A percentile compares a stretch with the other conserved stretches of the same genome.
These are phyloP conservation scores for Poa pratensis DNA, from an alignment of 176 grass and related monocot genomes.

Conservation along the genomic window DNA sequence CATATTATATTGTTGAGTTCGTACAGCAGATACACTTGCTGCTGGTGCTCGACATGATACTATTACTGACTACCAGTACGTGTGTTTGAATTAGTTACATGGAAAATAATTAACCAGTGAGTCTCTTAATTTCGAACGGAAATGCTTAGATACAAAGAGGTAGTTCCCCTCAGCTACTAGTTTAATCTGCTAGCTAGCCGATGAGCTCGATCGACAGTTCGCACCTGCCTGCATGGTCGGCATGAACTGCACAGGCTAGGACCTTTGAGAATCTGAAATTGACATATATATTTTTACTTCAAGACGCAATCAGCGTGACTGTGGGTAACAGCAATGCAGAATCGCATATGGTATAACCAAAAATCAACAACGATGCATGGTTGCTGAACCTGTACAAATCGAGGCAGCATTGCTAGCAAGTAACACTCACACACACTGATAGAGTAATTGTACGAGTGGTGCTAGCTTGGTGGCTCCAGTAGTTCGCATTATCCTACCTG, in stretches of 20 bases:
- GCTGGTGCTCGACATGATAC: background rate
- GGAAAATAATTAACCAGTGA: background rate
- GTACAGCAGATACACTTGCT: background rate
- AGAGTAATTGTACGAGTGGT: too few species aligned
- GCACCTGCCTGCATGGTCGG: background rate
- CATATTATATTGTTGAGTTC: background rate
- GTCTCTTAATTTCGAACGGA: background rate
- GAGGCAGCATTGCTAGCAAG: background rate
- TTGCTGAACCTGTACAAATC: constrained; percentile 7
- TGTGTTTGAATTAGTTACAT: background rate
- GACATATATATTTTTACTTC: too few species aligned
- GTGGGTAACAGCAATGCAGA: background rate
- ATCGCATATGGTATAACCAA: background rate
- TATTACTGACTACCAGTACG: background rate
- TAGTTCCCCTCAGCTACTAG: too few species aligned
- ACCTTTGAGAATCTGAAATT: too few species aligned
- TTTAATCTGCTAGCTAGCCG: background rate
- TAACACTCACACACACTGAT: too few species aligned
- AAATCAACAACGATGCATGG: background rate
- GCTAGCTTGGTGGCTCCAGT: too few species aligned
- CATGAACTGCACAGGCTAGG: too few species aligned
- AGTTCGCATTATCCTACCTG: constrained; percentile 35
- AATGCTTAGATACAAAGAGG: background rate
- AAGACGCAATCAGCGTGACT: background rate
- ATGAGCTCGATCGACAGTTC: background rate